Conservation (phyloP, 805 yeast species). For the Teunomyces pallodes region DNA sequence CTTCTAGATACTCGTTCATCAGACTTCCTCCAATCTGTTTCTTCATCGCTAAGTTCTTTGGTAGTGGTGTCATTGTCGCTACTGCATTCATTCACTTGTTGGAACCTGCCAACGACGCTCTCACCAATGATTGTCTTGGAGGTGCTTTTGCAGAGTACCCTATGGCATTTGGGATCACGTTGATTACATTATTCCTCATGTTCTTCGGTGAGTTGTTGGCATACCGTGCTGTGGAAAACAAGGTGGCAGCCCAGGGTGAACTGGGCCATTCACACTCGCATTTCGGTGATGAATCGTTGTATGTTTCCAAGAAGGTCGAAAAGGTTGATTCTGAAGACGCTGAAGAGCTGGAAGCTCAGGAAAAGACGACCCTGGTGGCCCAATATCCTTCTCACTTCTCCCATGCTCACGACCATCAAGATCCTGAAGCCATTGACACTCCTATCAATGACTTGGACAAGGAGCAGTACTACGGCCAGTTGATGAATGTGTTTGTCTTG, state of each 20-base stretch:
- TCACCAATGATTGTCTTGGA: constrained; percentile 59
- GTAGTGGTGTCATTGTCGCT: constrained; percentile 81
- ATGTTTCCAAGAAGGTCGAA: constrained; percentile 24
- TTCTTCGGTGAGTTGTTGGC: constrained; percentile 53
- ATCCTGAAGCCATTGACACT: constrained; percentile 39
- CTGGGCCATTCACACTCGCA: constrained; percentile 44
- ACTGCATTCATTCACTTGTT: constrained; percentile 77
- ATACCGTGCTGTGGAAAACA: constrained; percentile 43
- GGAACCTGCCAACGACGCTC: constrained; percentile 63
- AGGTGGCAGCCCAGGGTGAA: constrained; percentile 19
- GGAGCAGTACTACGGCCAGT: constrained; percentile 55
- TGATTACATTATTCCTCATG: constrained; percentile 50
- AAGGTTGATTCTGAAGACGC: constrained; percentile 12
- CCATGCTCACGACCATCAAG: constrained; percentile 45
- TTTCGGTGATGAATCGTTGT: constrained; percentile 45
- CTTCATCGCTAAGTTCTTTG: constrained; percentile 70
- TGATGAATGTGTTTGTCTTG: constrained; percentile 55
- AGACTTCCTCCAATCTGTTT: constrained; percentile 61
- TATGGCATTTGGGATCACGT: constrained; percentile 51
- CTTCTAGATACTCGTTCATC: constrained; percentile 57
- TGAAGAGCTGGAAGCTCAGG: constrained; percentile 14
- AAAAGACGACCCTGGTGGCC: constrained; percentile 6
- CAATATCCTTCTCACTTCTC: constrained; percentile 41
- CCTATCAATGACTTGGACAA: constrained; percentile 31
- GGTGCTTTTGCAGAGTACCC: constrained; percentile 55